A percentile compares a stretch with the other conserved stretches of the same genome.
These are phyloP conservation scores for Pseudonitzschia multiseries DNA, from an alignment of 108 stramenopile genomes.

Conservation along the genomic window DNA sequence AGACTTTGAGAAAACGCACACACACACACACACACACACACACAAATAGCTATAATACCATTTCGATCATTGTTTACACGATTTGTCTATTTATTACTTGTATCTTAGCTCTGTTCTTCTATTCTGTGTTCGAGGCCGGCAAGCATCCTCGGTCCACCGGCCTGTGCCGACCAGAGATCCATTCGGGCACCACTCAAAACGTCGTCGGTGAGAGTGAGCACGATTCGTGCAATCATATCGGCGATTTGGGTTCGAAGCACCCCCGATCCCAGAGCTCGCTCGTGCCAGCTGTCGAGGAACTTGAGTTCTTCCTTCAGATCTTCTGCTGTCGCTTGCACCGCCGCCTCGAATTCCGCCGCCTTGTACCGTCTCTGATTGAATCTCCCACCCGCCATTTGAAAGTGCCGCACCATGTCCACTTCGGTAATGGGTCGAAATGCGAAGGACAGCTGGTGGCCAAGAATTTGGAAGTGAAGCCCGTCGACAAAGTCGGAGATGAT, in stretches of 20 bases:
- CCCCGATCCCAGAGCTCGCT: conserved; percentile 79
- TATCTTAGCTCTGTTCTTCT: neutral
- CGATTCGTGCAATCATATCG: conserved; percentile 82
- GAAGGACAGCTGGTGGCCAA: conserved; percentile 80
- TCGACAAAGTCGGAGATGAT: conserved; percentile 83
- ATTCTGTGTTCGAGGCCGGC: conserved; percentile 81
- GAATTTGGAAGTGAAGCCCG: conserved; percentile 77
- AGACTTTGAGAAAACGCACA: no score
- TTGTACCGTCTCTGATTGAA: conserved; percentile 59
- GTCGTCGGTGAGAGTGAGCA: conserved; percentile 82
- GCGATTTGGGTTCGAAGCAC: conserved; percentile 81
- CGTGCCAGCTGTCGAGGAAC: conserved; percentile 84
- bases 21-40: no score
- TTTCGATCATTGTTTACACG: neutral
- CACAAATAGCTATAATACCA: no score
- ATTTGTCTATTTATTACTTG: neutral
- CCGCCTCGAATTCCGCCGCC: conserved; percentile 81
- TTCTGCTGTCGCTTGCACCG: conserved; percentile 77
- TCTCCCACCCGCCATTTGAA: conserved; percentile 56
- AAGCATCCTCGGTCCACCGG: conserved; percentile 75
- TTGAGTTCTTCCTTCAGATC: conserved; percentile 74
- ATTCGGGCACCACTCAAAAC: conserved; percentile 77
- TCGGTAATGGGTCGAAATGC: conserved; percentile 86
- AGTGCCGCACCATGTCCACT: conserved; percentile 70
- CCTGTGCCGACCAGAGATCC: conserved; percentile 86